Base-by-base conservation (phyloP, 257 asterid species). In the Asclepias syriaca region DNA sequence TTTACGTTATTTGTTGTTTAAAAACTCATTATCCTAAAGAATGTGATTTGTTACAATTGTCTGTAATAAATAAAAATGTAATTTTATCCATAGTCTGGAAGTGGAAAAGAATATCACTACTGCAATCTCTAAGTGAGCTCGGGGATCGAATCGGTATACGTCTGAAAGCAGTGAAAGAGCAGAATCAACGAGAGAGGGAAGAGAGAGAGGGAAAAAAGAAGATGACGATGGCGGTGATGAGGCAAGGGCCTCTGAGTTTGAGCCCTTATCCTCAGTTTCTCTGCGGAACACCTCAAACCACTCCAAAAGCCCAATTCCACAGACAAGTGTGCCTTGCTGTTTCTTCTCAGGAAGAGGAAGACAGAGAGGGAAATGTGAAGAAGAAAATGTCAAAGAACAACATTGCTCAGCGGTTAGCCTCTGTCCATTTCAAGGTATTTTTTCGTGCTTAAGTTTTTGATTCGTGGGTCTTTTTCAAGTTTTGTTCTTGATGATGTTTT, bases 171-270 rank as follows among this genome's bases (percentile, higher is more conserved):
- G 18, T 8, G 61, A 61, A 32, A 13, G 7, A 72, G 5, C 27
- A 24, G 46, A 60, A 70, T 56, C 66, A 29, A 27, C 37, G 51
- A 43, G 27, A 14, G 83, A 43, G 48, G 10, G 48, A 8, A 7
- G 48, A 43, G 11, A 43, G 2, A 11, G 46, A 40, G 53, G 6
- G 65, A 29, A 24, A 16, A 81, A 66, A 71, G 80, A 70, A 40
- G 65, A 77, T 80, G 70, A 86, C 73, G 88, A 79, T 75, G 81
- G 76, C 79, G 84, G 48, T 81, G 80, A 82, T 82, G 89, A 83
- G 81, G 82, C 88, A 82, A 75, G 91, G 94, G 74, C 78, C 77
- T 72, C 79, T 85, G 22, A 55, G 80, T 53, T 81, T 85, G 90
- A 84, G 82, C 85, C 80, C 88, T 79, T 81, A 77, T 24, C 83